Percentiles rank a stretch among this genome's conserved stretches.
These are phyloP conservation scores for Voacanga thouarsii DNA, from an alignment of 257 asterid genomes.

Conservation along the genomic window DNA sequence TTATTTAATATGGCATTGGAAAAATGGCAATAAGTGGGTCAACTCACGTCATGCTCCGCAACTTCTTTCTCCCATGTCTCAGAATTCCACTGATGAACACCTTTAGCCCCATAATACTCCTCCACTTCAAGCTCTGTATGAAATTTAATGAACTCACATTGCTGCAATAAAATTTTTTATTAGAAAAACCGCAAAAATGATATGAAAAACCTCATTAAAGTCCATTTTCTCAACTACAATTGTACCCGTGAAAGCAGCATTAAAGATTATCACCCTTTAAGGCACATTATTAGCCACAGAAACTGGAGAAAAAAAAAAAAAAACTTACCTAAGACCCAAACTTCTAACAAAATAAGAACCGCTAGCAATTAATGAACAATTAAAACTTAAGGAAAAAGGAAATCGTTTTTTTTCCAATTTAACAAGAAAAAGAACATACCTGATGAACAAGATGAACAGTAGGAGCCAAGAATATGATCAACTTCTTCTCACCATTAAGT, in stretches of 20 bases:
- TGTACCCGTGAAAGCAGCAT: background rate
- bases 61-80: constrained; percentile 59
- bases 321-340: background rate
- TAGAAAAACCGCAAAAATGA: background rate
- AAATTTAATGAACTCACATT: constrained; percentile 53
- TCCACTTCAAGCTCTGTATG: constrained; percentile 60
- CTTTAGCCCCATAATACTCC: constrained; percentile 69
- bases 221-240: background rate
- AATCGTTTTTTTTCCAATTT: background rate
- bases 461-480: constrained; percentile 71
- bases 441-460: constrained; percentile 83
- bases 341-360: background rate
- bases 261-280: background rate
- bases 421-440: constrained; percentile 34
- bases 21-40: background rate
- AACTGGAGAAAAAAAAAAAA: background rate
- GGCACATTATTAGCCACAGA: background rate
- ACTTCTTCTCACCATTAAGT: constrained; percentile 44
- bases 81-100: constrained; percentile 63
- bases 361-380: background rate
- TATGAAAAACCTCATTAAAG: background rate
- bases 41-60: constrained; percentile 60
- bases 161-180: constrained; percentile 38
- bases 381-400: background rate
- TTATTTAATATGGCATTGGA: background rate